Base-by-base conservation (phyloP, 345 rosid genomes). In the Theobroma cacao region DNA sequence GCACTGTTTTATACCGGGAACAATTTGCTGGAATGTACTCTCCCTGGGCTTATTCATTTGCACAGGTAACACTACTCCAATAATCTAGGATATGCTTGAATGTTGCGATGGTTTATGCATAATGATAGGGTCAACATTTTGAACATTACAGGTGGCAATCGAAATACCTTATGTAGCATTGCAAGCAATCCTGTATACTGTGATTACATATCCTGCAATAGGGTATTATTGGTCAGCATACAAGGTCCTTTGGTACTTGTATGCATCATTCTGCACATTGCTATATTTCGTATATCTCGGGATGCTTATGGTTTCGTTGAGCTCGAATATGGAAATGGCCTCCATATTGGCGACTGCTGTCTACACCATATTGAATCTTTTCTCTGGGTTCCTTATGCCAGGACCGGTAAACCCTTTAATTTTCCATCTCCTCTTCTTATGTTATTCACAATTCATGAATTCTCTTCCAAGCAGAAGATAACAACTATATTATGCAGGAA, bases 321-420 rank as follows among this genome's bases (percentile, higher is more conserved):
- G 83, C 20, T 75, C 87, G 33, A 79, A 75, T 5, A 48, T 80
- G 47, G 84, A 84, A 64, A 85, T 84, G n/a, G 91, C 91, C 69
- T 79, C 80, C 24, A 67, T 86, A 12, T 78, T 81, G 13, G 78
- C 84, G 2, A 26, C 81, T 10, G 80, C 84, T 1, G 58, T 65
- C 78, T 88, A 88, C 81, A 66, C 91, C 4, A 50, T 86, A 28
- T 68, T 84, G 68, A 88, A 86, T 77, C 84, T 88, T 36, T 88
- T 88, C 75, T 76, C 89, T 5, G 91, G 89, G n/a, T 88, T 78
- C 82, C 80, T 88, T 31, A 88, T 88, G 12, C 86, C 86, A 34
- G 82, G 80, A 84, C 86, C 81, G 58, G 89, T 81, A 82, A 84
- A 81, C 40, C 69, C 34, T 60, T 58, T 63, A 74, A 2, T 70